Percentiles rank a stretch among this genome's conserved stretches.
phyloP scores from a whole-genome alignment of 345 rosid genomes.

The Euphorbia lathyris region DNA sequence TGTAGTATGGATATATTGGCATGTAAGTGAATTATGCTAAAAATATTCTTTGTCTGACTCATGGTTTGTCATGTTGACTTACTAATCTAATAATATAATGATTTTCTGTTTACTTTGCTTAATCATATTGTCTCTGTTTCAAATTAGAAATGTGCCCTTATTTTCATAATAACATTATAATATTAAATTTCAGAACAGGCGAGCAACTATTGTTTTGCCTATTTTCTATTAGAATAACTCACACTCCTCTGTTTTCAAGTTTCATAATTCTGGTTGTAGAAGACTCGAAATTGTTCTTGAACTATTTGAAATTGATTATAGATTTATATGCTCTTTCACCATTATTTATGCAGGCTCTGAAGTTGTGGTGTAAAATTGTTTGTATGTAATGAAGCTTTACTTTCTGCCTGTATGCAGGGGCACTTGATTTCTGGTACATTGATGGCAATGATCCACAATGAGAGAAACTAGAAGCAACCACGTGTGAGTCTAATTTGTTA shows the following conservation, averaged over 20 bases:
- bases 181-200: not conserved
- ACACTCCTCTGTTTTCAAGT: not conserved
- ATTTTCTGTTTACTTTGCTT: not conserved
- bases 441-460: not conserved
- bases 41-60: not conserved
- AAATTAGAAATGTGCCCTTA: not conserved
- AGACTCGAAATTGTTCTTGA: not conserved
- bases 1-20: slow-evolving; percentile 94
- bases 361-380: slow-evolving; percentile 67
- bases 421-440: not conserved
- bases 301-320: not conserved
- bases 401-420: not conserved
- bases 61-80: not conserved
- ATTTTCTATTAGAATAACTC: not conserved
- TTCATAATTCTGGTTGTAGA: not conserved
- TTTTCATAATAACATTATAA: not conserved
- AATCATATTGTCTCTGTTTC: not conserved
- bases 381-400: too few relatives aligned
- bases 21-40: slow-evolving; percentile 50
- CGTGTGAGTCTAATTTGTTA: not conserved
- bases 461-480: not conserved
- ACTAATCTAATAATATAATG: not conserved
- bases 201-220: not conserved
- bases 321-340: not conserved
- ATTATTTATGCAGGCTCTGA: slow-evolving; percentile 54